phyloP scores from a whole-genome alignment of 495 filamentous ascomycete species.

The Cryomyces antarcticus region DNA sequence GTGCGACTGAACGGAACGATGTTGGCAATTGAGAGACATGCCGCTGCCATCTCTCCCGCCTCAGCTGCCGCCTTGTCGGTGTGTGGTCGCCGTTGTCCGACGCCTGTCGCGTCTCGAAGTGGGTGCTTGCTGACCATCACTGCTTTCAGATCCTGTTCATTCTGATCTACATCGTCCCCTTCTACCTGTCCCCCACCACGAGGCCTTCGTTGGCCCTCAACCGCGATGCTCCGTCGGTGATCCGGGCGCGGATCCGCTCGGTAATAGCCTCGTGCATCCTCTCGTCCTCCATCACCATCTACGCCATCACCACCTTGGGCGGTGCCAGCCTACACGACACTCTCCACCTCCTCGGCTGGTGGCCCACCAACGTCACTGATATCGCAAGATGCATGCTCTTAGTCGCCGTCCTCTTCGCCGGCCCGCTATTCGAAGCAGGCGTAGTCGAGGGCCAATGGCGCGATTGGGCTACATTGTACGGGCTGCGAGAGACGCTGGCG shows the following conservation, averaged over 20 bases:
- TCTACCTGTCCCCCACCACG: slow-evolving; percentile 65
- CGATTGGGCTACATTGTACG: slow-evolving; percentile 30
- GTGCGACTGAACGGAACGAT: not conserved
- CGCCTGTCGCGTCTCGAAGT: not conserved
- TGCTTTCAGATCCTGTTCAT: slow-evolving; percentile 49
- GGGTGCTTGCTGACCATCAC: not conserved
- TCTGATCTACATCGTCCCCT: slow-evolving; percentile 68
- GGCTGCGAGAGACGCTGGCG: slow-evolving; percentile 8
- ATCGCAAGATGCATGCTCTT: slow-evolving; percentile 37
- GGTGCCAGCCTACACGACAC: slow-evolving; percentile 27
- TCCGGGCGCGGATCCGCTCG: slow-evolving; percentile 63
- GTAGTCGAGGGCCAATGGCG: slow-evolving; percentile 52
- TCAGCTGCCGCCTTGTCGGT: slow-evolving; percentile 1
- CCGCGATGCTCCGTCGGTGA: slow-evolving; percentile 76
- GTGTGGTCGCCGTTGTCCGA: not conserved
- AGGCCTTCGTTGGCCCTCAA: slow-evolving; percentile 65
- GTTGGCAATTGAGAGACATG: not conserved
- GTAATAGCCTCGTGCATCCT: slow-evolving; percentile 51
- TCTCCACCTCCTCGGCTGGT: slow-evolving; percentile 50
- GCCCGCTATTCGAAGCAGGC: slow-evolving; percentile 61
- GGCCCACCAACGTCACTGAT: slow-evolving; percentile 45
- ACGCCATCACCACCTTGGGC: slow-evolving; percentile 31
- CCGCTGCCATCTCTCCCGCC: not conserved
- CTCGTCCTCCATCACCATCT: slow-evolving; percentile 37
- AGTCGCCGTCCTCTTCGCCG: slow-evolving; percentile 61